phyloP scores from a whole-genome alignment of 495 filamentous ascomycete genomes.

The Aspergillus coremiiformis region DNA sequence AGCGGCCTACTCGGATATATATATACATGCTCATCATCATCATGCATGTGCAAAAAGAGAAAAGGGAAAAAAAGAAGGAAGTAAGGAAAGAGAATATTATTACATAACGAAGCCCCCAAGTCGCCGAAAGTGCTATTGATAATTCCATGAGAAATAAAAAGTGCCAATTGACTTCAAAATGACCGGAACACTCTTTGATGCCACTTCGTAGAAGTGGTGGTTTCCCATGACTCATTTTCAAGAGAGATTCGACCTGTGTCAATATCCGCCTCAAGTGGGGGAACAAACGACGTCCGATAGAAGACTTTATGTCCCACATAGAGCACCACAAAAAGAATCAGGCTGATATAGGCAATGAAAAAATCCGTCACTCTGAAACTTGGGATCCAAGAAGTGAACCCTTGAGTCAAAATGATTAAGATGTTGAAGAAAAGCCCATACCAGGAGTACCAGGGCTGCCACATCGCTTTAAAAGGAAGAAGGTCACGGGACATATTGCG shows the following conservation, averaged over 20 bases:
- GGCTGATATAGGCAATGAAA: conserved; percentile 54
- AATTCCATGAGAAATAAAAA: neutral
- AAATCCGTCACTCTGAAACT: conserved; percentile 50
- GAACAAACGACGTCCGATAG: conserved; percentile 35
- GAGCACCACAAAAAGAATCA: conserved; percentile 54
- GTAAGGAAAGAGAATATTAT: neutral
- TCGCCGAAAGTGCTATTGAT: neutral
- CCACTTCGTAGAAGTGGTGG: conserved; percentile 36
- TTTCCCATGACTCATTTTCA: conserved; percentile 42
- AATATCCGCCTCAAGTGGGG: conserved; percentile 40
- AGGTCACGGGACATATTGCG: conserved; percentile 50
- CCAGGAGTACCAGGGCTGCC: conserved; percentile 53
- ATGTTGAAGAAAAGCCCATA: conserved; percentile 59
- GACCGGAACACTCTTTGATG: conserved; percentile 19
- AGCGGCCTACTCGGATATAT: neutral
- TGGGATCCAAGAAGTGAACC: conserved; percentile 60
- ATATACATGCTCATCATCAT: neutral
- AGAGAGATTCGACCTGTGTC: conserved; percentile 36
- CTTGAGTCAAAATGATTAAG: conserved; percentile 60
- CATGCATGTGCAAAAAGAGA: neutral
- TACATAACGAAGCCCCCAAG: neutral
- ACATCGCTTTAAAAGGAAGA: conserved; percentile 51
- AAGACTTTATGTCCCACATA: conserved; percentile 53
- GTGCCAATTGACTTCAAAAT: neutral
- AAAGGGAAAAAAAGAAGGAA: no score